Evolutionary conservation across 345 rosid species (phyloP).

Genomic region (Linum usitatissimum): DNA sequence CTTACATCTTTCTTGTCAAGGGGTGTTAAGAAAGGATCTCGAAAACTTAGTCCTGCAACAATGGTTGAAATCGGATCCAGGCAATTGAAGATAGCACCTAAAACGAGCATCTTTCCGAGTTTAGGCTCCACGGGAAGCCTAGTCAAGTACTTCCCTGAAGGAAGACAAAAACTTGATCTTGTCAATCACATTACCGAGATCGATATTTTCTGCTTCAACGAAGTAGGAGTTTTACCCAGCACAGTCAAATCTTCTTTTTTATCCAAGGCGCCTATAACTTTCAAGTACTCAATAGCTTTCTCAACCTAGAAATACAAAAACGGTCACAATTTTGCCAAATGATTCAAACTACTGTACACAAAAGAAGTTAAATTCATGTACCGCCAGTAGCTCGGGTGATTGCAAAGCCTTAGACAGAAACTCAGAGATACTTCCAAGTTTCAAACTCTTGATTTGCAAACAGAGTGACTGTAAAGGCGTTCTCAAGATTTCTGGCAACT

Average conservation of each 20-base stretch:
- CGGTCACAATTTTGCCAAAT: not conserved
- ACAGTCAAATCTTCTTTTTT: constrained; percentile 64
- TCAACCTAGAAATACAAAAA: constrained; percentile 44
- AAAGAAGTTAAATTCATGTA: constrained; percentile 21
- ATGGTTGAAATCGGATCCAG: constrained; percentile 77
- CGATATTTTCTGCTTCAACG: not conserved
- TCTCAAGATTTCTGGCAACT: constrained; percentile 88
- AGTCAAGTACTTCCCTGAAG: constrained; percentile 67
- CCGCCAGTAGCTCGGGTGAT: constrained; percentile 80
- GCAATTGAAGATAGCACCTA: constrained; percentile 78
- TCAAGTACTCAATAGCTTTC: constrained; percentile 82
- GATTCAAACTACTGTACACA: not conserved
- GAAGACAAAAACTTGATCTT: constrained; percentile 3
- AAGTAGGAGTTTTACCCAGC: constrained; percentile 35
- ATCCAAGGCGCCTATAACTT: constrained; percentile 80
- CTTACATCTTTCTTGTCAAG: constrained; percentile 91
- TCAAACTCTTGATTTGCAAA: constrained; percentile 80
- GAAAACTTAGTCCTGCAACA: constrained; percentile 81
- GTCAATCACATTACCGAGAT: not conserved
- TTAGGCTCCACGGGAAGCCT: constrained; percentile 95
- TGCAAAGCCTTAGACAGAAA: constrained; percentile 80
- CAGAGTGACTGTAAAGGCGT: constrained; percentile 91
- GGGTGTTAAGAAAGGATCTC: constrained; percentile 89
- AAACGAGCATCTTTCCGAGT: constrained; percentile 86
- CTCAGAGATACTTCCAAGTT: constrained; percentile 75